Evolutionary conservation across 305 asterid species (phyloP), one percentile per base, ranked within the genome.

Genomic region (Fraxinus sp.): DNA sequence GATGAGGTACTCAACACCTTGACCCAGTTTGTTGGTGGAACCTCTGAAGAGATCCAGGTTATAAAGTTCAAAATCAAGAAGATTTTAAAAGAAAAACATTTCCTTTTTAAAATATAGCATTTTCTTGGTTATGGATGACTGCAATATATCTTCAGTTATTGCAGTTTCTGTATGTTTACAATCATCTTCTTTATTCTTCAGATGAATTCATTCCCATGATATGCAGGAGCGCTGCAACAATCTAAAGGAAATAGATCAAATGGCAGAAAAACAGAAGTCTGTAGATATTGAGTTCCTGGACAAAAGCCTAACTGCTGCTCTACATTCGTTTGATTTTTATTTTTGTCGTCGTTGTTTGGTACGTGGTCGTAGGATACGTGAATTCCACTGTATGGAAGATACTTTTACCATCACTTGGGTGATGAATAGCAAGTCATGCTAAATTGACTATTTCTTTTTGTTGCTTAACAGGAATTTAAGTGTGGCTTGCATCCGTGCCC

Each of bases 281-380:
- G 91, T 84, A 84, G 85, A 83, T 85, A 85, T 83, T 77, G 77
- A 84, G 52, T 84, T 88, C 76, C 84, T 92, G 86, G 93, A 91
- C 82, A 94, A 90, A 86, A 91, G 96, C 88, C 97, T 97, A 59
- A 85, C 87, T 84, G 91, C 92, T 85, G 96, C 99, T 83, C 89
- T 92, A 86, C 97, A 91, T 91, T 92, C 98, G 77, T 92, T 93
- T 78, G 98, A 97, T 91, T 92, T 90, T 86, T 93, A 95, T 82
- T 97, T 97, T 86, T 97, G 99, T 85, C 98, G 98, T 43, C 98
- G 98, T 79, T 97, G 99, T 90, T 90, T 97, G 98, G 99, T 97
- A 92, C 72, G 94, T 80, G 83, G 33, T 71, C 81, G 35, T 33
- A 70, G 41, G 39, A 24, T 68, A 26, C 39, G 26, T 74, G 41